Conservation (phyloP, 495 filamentous ascomycete species). For the Neurospora sublineolata region DNA sequence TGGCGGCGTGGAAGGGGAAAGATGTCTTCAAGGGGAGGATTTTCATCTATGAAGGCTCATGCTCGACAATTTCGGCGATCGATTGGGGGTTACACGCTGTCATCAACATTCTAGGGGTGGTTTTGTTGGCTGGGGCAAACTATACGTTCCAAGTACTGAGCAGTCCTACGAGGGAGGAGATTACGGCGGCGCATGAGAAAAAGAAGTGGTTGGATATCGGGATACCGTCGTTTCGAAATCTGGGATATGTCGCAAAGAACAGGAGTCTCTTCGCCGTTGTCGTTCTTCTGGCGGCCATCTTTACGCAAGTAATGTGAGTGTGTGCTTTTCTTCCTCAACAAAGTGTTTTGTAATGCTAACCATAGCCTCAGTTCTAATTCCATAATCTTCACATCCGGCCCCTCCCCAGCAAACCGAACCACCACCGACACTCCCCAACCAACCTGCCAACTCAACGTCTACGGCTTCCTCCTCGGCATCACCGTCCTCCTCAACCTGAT, state of each 20-base stretch:
- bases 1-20: constrained; percentile 18
- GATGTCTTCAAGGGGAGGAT: constrained; percentile 16
- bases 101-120: constrained; percentile 26
- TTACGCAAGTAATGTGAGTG: constrained; percentile 34
- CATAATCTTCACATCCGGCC: constrained; percentile 27
- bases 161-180: constrained; percentile 41
- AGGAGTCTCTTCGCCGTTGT: constrained; percentile 27
- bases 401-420: constrained; percentile 7
- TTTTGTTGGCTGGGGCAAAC: constrained; percentile 32
- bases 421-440: constrained; percentile 3
- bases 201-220: constrained; percentile 44
- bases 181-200: constrained; percentile 34
- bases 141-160: constrained; percentile 40
- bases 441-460: constrained; percentile 30
- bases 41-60: constrained; percentile 26
- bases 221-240: constrained; percentile 38
- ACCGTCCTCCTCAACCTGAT: constrained; percentile 30
- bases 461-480: constrained; percentile 27
- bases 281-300: constrained; percentile 25
- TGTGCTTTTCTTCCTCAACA: background rate
- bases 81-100: constrained; percentile 26
- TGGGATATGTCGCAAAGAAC: constrained; percentile 26
- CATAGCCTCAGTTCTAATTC: constrained; percentile 31
- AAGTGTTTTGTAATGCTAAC: background rate
- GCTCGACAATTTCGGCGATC: constrained; percentile 19